These are phyloP conservation scores for Aspergillus vadensis DNA, from an alignment of 2,329 filamentous ascomycete genomes.

Conservation along the genomic window DNA sequence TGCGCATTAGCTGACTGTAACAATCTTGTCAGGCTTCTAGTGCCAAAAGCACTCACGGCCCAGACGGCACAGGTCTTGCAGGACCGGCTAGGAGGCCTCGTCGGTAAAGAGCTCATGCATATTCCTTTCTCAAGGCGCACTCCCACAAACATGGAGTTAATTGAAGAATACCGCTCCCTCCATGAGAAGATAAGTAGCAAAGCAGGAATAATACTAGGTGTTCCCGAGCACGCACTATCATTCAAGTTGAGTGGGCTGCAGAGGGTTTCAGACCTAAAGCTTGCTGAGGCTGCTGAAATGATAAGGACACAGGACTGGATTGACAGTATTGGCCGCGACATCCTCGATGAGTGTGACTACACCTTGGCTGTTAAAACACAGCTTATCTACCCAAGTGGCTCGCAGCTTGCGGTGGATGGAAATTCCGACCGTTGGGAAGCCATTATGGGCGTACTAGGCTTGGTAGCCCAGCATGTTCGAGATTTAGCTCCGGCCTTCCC, in stretches of 20 bases:
- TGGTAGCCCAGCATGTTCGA: slow-evolving; percentile 43
- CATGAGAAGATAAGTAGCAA: slow-evolving; percentile 46
- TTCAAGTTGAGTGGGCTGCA: slow-evolving; percentile 65
- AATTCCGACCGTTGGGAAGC: slow-evolving; percentile 57
- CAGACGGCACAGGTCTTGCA: slow-evolving; percentile 63
- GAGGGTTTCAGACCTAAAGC: slow-evolving; percentile 52
- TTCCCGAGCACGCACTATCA: slow-evolving; percentile 67
- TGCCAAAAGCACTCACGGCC: slow-evolving; percentile 61
- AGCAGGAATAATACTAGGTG: slow-evolving; percentile 59
- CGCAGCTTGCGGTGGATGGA: slow-evolving; percentile 53
- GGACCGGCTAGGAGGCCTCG: slow-evolving; percentile 57
- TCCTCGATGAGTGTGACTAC: slow-evolving; percentile 66
- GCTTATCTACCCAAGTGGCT: slow-evolving; percentile 59
- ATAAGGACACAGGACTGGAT: slow-evolving; percentile 56
- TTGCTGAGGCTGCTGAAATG: slow-evolving; percentile 51
- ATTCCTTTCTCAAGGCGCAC: slow-evolving; percentile 62
- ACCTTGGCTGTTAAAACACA: slow-evolving; percentile 58
- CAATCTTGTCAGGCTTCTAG: slow-evolving; percentile 58
- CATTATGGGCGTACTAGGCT: slow-evolving; percentile 43
- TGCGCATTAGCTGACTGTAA: slow-evolving; percentile 54
- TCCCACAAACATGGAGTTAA: slow-evolving; percentile 28
- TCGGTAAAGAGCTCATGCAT: slow-evolving; percentile 57
- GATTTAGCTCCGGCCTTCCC: slow-evolving; percentile 45
- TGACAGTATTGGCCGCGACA: slow-evolving; percentile 55
- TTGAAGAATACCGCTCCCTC: slow-evolving; percentile 39